Base-by-base conservation (phyloP, 176 grass and related monocot species). In the Paspalum vaginatum region DNA sequence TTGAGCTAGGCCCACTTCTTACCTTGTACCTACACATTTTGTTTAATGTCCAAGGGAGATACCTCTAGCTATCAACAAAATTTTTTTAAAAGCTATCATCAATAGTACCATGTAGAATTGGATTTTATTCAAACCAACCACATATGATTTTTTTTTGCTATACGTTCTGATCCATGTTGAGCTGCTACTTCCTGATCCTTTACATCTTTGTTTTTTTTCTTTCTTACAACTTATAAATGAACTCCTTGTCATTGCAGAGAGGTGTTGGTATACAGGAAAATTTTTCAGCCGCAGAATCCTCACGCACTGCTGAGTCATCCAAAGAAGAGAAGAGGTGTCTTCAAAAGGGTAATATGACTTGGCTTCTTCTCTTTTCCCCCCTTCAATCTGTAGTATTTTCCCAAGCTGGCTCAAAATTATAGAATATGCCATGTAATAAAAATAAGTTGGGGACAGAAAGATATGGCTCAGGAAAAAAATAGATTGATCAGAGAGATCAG, bases 281-380 rank as follows among this genome's bases (percentile, higher is more conserved):
- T 82, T 72, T 77, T 57, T 86, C 79, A 57, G 53, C 77, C 57
- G 80, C 52, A 75, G 77, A 83, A 70, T 75, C 81, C 17, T 52
- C 90, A 39, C 47, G 77, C 22, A 77, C 85, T 53, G 57, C 74
- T 65, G 78, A 87, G 81, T 60, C 86, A 3, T 22, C 77, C 0
- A 20, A 85, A 43, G 60, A 94, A 79, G 80, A 85, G 48, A 93
- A 94, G 77, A 87, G 77, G 66, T 75, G 84, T 52, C 84, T 98
- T 59, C 87, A 72, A 80, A 94, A 85, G 81, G 95, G 95, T 92
- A 86, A 65, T 15, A 42, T 64, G 25, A 70, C 24, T 43, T 79
- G 18, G 4, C 32, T 68, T 78, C 65, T 21, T 46, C 37, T 44
- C 32, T 59, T 40, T 10, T 79, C 66, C 13, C 44, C 67, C 44